These are phyloP conservation scores for Fomitiporia mediterranea DNA, from an alignment of 1,284 basidiomycete species.

Conservation along the genomic window DNA sequence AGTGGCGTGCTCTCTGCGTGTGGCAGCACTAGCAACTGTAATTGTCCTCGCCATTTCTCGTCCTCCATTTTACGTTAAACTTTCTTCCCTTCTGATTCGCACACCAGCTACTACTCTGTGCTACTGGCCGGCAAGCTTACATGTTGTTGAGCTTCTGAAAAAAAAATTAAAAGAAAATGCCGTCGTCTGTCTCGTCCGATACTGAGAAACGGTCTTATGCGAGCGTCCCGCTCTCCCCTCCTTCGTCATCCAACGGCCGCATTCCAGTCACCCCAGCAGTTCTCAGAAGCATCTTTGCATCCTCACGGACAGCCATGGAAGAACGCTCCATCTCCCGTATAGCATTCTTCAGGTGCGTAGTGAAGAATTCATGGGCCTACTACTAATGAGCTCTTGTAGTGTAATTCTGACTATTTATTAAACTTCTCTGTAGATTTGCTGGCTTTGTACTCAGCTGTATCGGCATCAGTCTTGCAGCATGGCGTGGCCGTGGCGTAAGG, in stretches of 20 bases:
- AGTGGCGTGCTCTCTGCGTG: neutral
- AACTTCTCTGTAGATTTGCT: slow-evolving; percentile 49
- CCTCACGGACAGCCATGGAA: slow-evolving; percentile 70
- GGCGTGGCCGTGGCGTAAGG: slow-evolving; percentile 61
- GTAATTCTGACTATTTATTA: neutral
- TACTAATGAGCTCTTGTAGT: too few relatives aligned
- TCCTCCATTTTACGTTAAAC: neutral
- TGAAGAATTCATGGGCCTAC: too few relatives aligned
- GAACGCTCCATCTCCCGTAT: slow-evolving; percentile 76
- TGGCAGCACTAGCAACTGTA: too few relatives aligned
- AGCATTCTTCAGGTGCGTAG: slow-evolving; percentile 73
- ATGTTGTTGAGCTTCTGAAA: neutral
- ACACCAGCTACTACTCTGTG: too few relatives aligned
- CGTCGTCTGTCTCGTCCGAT: slow-evolving; percentile 8
- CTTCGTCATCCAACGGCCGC: slow-evolving; percentile 40
- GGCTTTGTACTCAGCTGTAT: slow-evolving; percentile 77
- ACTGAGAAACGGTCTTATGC: slow-evolving; percentile 13
- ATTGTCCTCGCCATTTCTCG: too few relatives aligned
- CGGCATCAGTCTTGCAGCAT: slow-evolving; percentile 67
- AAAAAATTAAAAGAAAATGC: too few relatives aligned
- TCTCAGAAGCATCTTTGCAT: slow-evolving; percentile 75
- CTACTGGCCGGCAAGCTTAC: too few relatives aligned
- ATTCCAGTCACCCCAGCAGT: slow-evolving; percentile 79
- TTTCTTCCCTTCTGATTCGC: neutral
- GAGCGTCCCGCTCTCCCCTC: slow-evolving; percentile 25